Evolutionary conservation across 495 filamentous ascomycete species (phyloP).

Genomic region (Rusavskia elegans): DNA sequence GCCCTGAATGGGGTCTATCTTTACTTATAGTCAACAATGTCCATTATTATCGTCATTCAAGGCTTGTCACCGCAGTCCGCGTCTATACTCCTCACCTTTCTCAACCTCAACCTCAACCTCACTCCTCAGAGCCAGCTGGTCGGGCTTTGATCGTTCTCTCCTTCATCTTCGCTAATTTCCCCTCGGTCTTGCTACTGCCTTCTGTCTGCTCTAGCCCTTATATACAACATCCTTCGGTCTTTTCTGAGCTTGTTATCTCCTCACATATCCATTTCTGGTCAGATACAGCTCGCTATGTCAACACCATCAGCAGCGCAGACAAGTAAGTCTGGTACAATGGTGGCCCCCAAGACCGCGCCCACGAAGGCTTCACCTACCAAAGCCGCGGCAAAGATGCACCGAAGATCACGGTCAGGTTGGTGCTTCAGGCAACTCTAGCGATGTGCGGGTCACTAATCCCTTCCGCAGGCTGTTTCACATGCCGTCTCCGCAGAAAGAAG

Average conservation of each 20-base stretch:
- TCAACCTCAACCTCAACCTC: constrained; percentile 6
- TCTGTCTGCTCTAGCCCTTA: not conserved
- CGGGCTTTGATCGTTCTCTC: constrained; percentile 18
- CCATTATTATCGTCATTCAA: constrained; percentile 10
- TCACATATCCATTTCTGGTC: not conserved
- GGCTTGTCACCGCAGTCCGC: constrained; percentile 15
- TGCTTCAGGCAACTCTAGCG: constrained; percentile 12
- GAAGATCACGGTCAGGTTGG: constrained; percentile 84
- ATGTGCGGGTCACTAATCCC: not conserved
- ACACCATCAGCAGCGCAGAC: constrained; percentile 11
- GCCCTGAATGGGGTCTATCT: constrained; percentile 5
- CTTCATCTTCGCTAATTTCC: constrained; percentile 12
- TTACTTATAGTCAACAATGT: constrained; percentile 12
- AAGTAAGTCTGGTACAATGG: constrained; percentile 23
- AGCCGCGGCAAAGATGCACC: constrained; percentile 70
- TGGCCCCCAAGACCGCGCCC: constrained; percentile 25
- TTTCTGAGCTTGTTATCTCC: not conserved
- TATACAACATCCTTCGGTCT: not conserved
- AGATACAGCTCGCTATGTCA: constrained; percentile 11
- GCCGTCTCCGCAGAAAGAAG: constrained; percentile 89
- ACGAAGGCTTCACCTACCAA: constrained; percentile 18
- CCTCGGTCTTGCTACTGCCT: constrained; percentile 16
- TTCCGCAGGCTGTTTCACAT: constrained; percentile 88
- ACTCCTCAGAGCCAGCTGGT: constrained; percentile 23
- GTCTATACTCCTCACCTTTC: constrained; percentile 9